phyloP scores from a whole-genome alignment of 2,329 filamentous ascomycete genomes.

The Dothideomycetes sp. region DNA sequence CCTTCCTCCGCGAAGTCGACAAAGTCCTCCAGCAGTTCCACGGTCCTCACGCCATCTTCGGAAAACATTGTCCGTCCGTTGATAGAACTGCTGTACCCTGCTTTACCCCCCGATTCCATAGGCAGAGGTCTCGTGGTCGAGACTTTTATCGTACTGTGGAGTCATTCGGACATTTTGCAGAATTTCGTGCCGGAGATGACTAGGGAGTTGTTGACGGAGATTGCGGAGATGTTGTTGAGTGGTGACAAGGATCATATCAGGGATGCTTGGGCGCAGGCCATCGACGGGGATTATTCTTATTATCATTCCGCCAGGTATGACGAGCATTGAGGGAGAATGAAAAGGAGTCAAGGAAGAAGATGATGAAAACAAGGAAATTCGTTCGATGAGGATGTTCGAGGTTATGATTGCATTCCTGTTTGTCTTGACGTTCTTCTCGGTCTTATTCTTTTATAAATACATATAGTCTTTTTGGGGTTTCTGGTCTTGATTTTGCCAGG shows the following conservation, averaged over 20 bases:
- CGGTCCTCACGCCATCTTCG: not conserved
- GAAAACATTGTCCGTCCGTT: conserved; percentile 11
- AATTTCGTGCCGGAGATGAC: conserved; percentile 11
- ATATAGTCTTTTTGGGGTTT: no score
- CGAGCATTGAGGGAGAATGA: conserved; percentile 9
- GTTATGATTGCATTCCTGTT: no score
- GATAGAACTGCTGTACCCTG: conserved; percentile 9
- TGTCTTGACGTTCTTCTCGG: no score
- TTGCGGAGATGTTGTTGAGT: conserved; percentile 12
- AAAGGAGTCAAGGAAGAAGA: no score
- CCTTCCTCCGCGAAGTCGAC: not conserved
- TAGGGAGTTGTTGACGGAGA: conserved; percentile 10
- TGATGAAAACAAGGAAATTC: no score
- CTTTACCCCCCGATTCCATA: conserved; percentile 10
- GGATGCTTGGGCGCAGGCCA: conserved; percentile 12
- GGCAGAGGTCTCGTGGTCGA: conserved; percentile 11
- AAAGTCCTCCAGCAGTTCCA: not conserved
- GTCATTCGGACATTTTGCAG: conserved; percentile 9
- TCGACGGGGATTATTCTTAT: conserved; percentile 12
- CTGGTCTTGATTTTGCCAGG: no score
- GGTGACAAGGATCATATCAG: conserved; percentile 13
- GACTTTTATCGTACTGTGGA: conserved; percentile 13
- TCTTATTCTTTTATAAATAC: no score
- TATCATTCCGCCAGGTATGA: conserved; percentile 12
- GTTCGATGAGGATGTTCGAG: no score